A percentile compares a stretch with the other conserved stretches of the same genome.
phyloP scores from a whole-genome alignment of 495 filamentous ascomycete species.

The Penicillium fimorum region DNA sequence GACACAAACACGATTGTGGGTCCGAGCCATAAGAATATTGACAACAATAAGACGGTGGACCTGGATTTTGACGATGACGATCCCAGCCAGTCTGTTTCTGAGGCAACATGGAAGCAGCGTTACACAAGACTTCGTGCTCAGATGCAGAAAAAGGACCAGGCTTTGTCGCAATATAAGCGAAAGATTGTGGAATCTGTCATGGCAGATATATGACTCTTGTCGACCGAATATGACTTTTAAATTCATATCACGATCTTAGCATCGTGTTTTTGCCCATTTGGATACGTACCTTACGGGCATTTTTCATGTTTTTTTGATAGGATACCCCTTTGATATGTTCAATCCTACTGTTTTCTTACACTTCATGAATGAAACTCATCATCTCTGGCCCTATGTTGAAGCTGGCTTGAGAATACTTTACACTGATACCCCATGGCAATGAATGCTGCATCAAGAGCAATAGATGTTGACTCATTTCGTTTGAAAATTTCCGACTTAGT shows the following conservation, averaged over 20 bases:
- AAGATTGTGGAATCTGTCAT: conserved; percentile 59
- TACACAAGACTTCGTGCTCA: conserved; percentile 48
- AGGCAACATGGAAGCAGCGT: conserved; percentile 45
- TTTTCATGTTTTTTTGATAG: conserved; percentile 5
- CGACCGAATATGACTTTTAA: background rate
- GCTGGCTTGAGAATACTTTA: background rate
- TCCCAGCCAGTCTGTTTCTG: conserved; percentile 23
- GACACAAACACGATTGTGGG: conserved; percentile 9
- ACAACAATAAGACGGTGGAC: conserved; percentile 23
- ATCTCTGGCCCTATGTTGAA: background rate
- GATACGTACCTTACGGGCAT: background rate
- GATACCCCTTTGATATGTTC: conserved; percentile 12
- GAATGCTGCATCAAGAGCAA: too few relatives aligned
- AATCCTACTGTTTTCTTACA: background rate
- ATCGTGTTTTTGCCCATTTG: background rate
- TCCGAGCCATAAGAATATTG: conserved; percentile 19
- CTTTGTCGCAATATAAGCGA: conserved; percentile 50
- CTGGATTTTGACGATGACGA: conserved; percentile 37
- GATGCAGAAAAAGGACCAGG: conserved; percentile 51
- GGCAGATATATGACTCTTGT: conserved; percentile 41
- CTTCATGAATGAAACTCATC: background rate
- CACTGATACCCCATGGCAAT: background rate
- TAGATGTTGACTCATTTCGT: background rate
- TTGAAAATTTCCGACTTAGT: background rate
- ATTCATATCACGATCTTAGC: background rate